These are phyloP conservation scores for Limnanthes douglasii DNA, from an alignment of 345 rosid species.

Conservation along the genomic window DNA sequence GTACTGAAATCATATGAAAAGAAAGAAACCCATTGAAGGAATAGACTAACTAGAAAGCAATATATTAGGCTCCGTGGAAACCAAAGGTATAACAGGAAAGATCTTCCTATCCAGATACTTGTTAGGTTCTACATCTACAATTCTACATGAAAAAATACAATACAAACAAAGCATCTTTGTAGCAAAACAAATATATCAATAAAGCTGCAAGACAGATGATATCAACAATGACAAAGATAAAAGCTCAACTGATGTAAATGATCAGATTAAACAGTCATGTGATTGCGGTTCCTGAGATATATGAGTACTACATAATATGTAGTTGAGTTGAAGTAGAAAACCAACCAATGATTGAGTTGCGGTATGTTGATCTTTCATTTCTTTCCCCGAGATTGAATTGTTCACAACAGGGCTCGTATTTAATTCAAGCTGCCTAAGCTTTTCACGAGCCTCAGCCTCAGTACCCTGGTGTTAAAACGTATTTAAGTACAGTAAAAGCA, in stretches of 20 bases:
- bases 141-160: too few species aligned
- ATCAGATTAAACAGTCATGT: too few species aligned
- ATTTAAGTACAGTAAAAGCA: slow-evolving; percentile 11
- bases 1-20: slow-evolving; percentile 1
- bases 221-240: too few species aligned
- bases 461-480: slow-evolving; percentile 43
- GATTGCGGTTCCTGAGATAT: too few species aligned
- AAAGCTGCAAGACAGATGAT: too few species aligned
- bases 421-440: slow-evolving; percentile 48
- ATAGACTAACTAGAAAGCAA: background rate
- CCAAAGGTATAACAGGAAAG: too few species aligned
- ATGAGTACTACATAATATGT: too few species aligned
- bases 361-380: slow-evolving; percentile 25
- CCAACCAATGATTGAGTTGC: slow-evolving; percentile 48
- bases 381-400: slow-evolving; percentile 36
- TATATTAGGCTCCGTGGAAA: background rate
- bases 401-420: slow-evolving; percentile 39
- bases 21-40: background rate
- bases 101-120: too few species aligned
- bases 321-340: slow-evolving; percentile 5
- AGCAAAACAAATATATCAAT: too few species aligned
- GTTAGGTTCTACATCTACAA: too few species aligned
- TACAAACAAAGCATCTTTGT: too few species aligned
- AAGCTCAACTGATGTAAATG: too few species aligned
- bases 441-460: slow-evolving; percentile 59